A percentile compares a stretch with the other conserved stretches of the same genome.
phyloP scores from a whole-genome alignment of 1,284 basidiomycete genomes.

The Golubevia pallescens region DNA sequence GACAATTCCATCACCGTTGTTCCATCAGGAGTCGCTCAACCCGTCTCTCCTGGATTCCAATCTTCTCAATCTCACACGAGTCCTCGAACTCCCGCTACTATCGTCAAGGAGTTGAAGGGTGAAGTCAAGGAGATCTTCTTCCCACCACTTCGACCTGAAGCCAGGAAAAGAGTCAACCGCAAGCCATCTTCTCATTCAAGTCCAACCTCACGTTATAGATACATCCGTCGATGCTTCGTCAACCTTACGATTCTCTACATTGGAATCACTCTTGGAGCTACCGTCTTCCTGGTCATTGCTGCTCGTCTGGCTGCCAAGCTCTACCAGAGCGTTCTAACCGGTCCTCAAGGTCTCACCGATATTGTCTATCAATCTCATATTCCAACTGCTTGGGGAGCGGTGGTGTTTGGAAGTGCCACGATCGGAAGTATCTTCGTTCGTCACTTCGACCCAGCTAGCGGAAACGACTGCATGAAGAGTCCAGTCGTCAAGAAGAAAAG shows the following conservation, averaged over 20 bases:
- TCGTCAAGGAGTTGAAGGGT: neutral
- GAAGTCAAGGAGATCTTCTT: conserved; percentile 17
- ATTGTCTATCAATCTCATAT: conserved; percentile 10
- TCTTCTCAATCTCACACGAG: too few species aligned
- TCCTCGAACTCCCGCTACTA: too few species aligned
- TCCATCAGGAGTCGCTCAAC: too few species aligned
- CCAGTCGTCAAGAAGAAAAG: neutral
- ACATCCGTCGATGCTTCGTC: conserved; percentile 39
- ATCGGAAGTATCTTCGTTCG: conserved; percentile 33
- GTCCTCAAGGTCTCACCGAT: conserved; percentile 7
- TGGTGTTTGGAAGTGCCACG: conserved; percentile 31
- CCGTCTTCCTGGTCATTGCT: conserved; percentile 22
- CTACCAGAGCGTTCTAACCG: conserved; percentile 22
- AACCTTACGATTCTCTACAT: conserved; percentile 41
- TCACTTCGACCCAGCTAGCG: conserved; percentile 28
- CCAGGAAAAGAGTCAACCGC: conserved; percentile 1
- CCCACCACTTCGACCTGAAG: conserved; percentile 12
- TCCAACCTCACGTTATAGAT: conserved; percentile 26
- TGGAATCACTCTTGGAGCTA: conserved; percentile 34
- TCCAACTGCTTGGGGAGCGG: conserved; percentile 20
- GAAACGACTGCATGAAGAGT: neutral
- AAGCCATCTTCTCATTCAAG: neutral
- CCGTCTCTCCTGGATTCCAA: too few species aligned
- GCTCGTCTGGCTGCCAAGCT: conserved; percentile 23
- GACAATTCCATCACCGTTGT: too few species aligned